Percentiles rank a stretch among this genome's conserved stretches.
Conservation (phyloP, 345 rosid genomes). For the Citrus maxima region DNA sequence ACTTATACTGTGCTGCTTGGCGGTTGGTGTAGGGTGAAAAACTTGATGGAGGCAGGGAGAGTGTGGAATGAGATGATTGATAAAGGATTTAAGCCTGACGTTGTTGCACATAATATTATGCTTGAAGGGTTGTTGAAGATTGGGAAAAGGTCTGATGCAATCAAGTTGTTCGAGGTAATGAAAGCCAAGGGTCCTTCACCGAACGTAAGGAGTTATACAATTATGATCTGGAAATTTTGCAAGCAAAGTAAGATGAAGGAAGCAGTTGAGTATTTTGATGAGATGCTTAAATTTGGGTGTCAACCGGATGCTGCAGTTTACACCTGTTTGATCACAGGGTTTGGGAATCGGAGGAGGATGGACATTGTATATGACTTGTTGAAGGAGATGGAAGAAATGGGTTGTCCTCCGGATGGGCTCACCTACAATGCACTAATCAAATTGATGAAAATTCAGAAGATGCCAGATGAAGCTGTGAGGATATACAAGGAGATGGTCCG, state of each 20-base stretch:
- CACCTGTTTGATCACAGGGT: constrained; percentile 84
- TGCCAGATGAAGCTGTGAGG: constrained; percentile 68
- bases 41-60: constrained; percentile 87
- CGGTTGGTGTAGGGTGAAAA: constrained; percentile 79
- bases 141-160: constrained; percentile 66
- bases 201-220: constrained; percentile 65
- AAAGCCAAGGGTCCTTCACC: constrained; percentile 77
- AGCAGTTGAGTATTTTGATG: constrained; percentile 70
- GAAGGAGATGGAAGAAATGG: constrained; percentile 77
- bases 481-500: constrained; percentile 67
- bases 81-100: constrained; percentile 69
- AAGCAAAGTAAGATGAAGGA: constrained; percentile 71
- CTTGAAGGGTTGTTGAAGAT: constrained; percentile 74
- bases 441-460: constrained; percentile 55
- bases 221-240: constrained; percentile 65
- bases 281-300: constrained; percentile 62
- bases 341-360: constrained; percentile 66
- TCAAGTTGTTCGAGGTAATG: constrained; percentile 82
- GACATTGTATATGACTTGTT: constrained; percentile 61
- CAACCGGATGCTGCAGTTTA: constrained; percentile 68
- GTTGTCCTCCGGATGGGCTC: constrained; percentile 71
- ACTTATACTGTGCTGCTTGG: constrained; percentile 74
- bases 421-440: constrained; percentile 85
- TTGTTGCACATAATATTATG: constrained; percentile 71
- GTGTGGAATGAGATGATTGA: constrained; percentile 91